Percentiles rank a stretch among this genome's conserved stretches.
These are phyloP conservation scores for Thymus quinquecostatus DNA, from an alignment of 257 asterid species.

Conservation along the genomic window DNA sequence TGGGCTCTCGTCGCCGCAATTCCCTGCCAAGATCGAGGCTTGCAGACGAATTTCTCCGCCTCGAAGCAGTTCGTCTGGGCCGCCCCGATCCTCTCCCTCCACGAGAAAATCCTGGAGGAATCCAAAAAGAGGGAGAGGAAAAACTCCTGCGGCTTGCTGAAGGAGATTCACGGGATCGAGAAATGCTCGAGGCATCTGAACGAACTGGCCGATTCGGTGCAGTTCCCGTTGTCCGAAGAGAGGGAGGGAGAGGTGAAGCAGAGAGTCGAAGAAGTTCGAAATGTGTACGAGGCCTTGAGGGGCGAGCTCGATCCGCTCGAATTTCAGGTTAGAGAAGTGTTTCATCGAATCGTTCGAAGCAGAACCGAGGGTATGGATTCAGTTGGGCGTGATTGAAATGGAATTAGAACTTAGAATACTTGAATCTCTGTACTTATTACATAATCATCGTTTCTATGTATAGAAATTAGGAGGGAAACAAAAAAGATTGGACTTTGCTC, in stretches of 20 bases:
- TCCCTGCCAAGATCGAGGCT: conserved; percentile 97
- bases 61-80: conserved; percentile 75
- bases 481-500: conserved; percentile 33
- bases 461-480: conserved; percentile 17
- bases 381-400: conserved; percentile 36
- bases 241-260: conserved; percentile 69
- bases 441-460: conserved; percentile 29
- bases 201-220: conserved; percentile 54
- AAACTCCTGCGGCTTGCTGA: conserved; percentile 70
- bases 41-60: conserved; percentile 66
- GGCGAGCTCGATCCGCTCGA: conserved; percentile 78
- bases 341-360: conserved; percentile 70
- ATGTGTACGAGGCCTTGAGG: conserved; percentile 53
- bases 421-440: conserved; percentile 10
- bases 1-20: conserved; percentile 98
- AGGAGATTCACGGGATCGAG: conserved; percentile 82
- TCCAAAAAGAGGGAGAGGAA: conserved; percentile 73
- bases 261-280: conserved; percentile 61
- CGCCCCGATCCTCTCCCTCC: conserved; percentile 61
- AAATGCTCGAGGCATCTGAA: conserved; percentile 57
- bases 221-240: conserved; percentile 64
- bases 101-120: conserved; percentile 83
- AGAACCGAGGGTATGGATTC: conserved; percentile 68
- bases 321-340: conserved; percentile 79
- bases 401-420: not conserved